Evolutionary conservation across 2,329 filamentous ascomycete genomes (phyloP).

Genomic region (Cladosporium velox): DNA sequence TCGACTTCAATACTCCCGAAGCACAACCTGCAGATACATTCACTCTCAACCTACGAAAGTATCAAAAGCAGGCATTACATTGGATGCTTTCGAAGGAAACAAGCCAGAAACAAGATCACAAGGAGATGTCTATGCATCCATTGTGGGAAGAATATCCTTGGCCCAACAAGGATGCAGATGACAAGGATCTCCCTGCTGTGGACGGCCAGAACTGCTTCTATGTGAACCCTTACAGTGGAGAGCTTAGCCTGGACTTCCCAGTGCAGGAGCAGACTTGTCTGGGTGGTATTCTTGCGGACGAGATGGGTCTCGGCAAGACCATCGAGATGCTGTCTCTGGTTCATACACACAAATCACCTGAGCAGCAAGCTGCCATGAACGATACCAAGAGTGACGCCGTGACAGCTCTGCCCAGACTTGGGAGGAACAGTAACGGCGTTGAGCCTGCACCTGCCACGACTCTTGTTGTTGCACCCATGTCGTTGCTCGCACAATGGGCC

Average conservation of each 20-base stretch:
- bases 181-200: slow-evolving; percentile 68
- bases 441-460: slow-evolving; percentile 82
- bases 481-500: slow-evolving; percentile 93
- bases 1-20: slow-evolving; percentile 89
- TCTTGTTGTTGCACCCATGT: slow-evolving; percentile 95
- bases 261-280: slow-evolving; percentile 92
- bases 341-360: slow-evolving; percentile 71
- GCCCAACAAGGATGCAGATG: slow-evolving; percentile 85
- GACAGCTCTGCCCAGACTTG: slow-evolving; percentile 64
- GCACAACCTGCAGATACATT: slow-evolving; percentile 83
- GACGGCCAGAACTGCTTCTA: slow-evolving; percentile 76
- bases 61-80: slow-evolving; percentile 91
- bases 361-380: slow-evolving; percentile 35
- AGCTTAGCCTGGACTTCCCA: slow-evolving; percentile 88
- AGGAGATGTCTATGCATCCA: slow-evolving; percentile 87
- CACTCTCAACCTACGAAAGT: slow-evolving; percentile 78
- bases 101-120: slow-evolving; percentile 66
- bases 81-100: slow-evolving; percentile 98
- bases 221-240: slow-evolving; percentile 94
- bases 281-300: slow-evolving; percentile 89
- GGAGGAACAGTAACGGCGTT: slow-evolving; percentile 58
- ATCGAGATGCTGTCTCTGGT: slow-evolving; percentile 97
- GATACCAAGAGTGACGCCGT: slow-evolving; percentile 46
- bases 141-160: slow-evolving; percentile 95
- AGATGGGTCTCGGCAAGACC: slow-evolving; percentile 98